Base-by-base conservation (phyloP, 2,329 filamentous ascomycete genomes). In the Arthrobotrys iridis region DNA sequence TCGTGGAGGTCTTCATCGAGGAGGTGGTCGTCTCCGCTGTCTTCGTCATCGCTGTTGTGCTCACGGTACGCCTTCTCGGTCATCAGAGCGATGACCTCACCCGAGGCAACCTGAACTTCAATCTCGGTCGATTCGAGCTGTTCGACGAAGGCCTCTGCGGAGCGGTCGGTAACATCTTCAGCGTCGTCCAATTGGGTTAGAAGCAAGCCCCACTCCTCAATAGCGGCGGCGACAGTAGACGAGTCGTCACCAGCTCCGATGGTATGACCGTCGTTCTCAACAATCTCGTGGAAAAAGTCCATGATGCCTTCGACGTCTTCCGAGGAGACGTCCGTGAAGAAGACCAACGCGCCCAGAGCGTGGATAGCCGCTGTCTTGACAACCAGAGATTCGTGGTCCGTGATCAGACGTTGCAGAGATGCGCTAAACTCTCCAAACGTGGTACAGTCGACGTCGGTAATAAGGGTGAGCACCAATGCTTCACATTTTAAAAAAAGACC, bases 111-210 rank as follows among this genome's bases (percentile, higher is more conserved):
- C 79, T 95, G 92, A 0, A 96, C 91, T 6, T 87, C 84, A 0
- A 88, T 84, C 71, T 93, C 89, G 30, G 85, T 85, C 81, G 91
- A 93, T 73, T 93, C 89, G 15, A 97, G 89, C 82, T 96, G 93
- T 52, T 96, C 93, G 43, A 92, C 89, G 78, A 97, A 93, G 1
- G 90, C 89, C 62, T 95, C 91, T 79, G 95, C 87, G 13, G 91
- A 90, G 26, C 88, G 83, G 77, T 92, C 89, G 30, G 90, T 92
- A 74, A 89, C 86, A 13, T 87, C 86, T 78, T 91, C 88, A 45
- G 93, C 85, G 79, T 94, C 91, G 2, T 93, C 90, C 4, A 94
- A 84, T 74, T 91, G 88, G 2, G 91, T 93, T 3, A 91, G 91
- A 3, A 96, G 86, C 77, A 94, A 90, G 0, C 90, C 90, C 91